Evolutionary conservation across 495 filamentous ascomycete genomes (phyloP), one percentile per base, ranked within the genome.

Genomic region (Tetracladium marchalianum): DNA sequence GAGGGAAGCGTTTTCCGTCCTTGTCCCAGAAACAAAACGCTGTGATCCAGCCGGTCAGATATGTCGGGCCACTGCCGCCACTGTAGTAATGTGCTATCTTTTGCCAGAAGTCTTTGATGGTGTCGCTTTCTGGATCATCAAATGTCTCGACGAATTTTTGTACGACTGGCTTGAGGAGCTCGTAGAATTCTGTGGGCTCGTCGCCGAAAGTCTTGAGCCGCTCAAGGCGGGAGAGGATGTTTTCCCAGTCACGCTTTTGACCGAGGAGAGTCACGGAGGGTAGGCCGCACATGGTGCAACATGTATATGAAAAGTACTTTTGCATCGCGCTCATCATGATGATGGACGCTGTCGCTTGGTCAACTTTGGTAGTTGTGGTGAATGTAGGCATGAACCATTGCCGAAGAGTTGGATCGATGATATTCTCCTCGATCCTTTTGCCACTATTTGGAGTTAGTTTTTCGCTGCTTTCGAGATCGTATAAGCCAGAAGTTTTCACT

Each of bases 211-310:
- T 42, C 3, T 36, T 34, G 4, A 77, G 51, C 15, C 62, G 63
- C 1, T 71, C 58, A 4, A 73, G 41, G 4, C 61, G 54, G 0
- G 10, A 19, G 1, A 58, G 43, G 5, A 76, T 53, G 8, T 50
- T 24, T 19, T 55, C 49, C 62, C 66, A 77, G 52, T 75, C 74
- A 4, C 48, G 43, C 22, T 50, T 44, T 22, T 62, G 54, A 13
- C 73, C 73, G 0, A 71, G 55, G 9, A 77, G 51, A 1, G 72
- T 76, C 7, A 76, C 69, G 1, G 63, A 64, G 11, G 75, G 71
- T 5, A 78, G 54, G 0, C 72, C 72, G 45, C 73, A 76, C 1
- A 4, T 10, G 13, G 60, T 61, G 18, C 57, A 54, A 54, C 56
- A 62, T 31, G 47, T 55, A 41, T 66, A 73, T 32, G 54, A 55